Conservation (phyloP, 176 grass and related monocot species). For the Musa itinerans region DNA sequence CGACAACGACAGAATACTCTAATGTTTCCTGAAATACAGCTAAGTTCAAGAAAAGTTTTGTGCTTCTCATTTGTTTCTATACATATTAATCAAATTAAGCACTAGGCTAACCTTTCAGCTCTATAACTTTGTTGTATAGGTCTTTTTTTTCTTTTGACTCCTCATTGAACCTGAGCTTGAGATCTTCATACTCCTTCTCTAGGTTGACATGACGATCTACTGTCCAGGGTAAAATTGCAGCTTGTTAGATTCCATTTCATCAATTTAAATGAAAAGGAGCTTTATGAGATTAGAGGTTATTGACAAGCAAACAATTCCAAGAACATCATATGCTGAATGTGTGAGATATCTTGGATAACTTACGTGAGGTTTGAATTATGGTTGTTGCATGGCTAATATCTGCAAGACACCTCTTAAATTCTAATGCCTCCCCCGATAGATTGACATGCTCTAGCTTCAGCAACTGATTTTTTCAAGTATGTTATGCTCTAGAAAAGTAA, state of each 20-base stretch:
- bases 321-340: not conserved
- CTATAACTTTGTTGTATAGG: conserved; percentile 87
- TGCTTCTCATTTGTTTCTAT: not conserved
- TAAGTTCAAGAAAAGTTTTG: conserved; percentile 3
- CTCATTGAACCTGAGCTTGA: conserved; percentile 62
- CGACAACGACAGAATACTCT: conserved; percentile 90
- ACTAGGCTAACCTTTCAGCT: conserved; percentile 51
- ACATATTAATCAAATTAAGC: conserved; percentile 3
- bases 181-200: conserved; percentile 53
- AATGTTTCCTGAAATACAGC: conserved; percentile 54
- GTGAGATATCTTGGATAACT: conserved; percentile 6
- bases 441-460: conserved; percentile 57
- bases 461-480: conserved; percentile 27
- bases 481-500: not conserved
- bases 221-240: conserved; percentile 25
- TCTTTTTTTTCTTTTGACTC: conserved; percentile 74
- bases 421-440: conserved; percentile 43
- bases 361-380: conserved; percentile 40
- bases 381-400: conserved; percentile 47
- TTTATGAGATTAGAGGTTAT: too few relatives aligned
- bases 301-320: too few relatives aligned
- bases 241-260: not conserved
- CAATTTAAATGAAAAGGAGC: not conserved
- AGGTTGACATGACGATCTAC: conserved; percentile 50
- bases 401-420: conserved; percentile 39